phyloP scores from a whole-genome alignment of 2,329 filamentous ascomycete genomes.

The Pyrenophora seminiperda region DNA sequence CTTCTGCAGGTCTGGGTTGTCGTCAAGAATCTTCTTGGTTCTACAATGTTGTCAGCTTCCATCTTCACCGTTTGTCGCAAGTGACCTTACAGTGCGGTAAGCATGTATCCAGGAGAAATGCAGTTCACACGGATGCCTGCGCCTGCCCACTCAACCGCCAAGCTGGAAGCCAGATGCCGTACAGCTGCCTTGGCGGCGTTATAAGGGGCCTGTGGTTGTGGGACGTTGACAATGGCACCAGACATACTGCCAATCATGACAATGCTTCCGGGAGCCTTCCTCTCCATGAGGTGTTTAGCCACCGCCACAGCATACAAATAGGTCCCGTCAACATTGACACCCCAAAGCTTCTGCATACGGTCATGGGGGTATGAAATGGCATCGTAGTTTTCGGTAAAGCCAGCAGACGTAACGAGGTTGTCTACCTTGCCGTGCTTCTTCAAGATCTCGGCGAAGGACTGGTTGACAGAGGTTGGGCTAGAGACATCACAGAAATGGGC shows the following conservation, averaged over 20 bases:
- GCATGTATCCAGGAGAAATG: constrained; percentile 95
- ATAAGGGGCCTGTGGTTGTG: constrained; percentile 91
- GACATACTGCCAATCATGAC: constrained; percentile 97
- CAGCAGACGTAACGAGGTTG: constrained; percentile 91
- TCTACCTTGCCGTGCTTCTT: constrained; percentile 80
- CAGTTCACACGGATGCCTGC: constrained; percentile 91
- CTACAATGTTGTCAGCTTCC: constrained; percentile 53
- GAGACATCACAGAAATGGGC: constrained; percentile 90
- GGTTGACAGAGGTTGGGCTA: constrained; percentile 75
- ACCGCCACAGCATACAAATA: constrained; percentile 86
- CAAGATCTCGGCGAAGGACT: constrained; percentile 72
- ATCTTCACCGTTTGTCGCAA: background rate
- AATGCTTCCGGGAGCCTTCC: constrained; percentile 79
- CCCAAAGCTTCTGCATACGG: constrained; percentile 90
- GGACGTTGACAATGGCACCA: constrained; percentile 90
- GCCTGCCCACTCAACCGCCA: constrained; percentile 93
- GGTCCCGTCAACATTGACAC: constrained; percentile 90
- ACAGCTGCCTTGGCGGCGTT: constrained; percentile 93
- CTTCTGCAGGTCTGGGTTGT: constrained; percentile 85
- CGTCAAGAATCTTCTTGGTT: constrained; percentile 90
- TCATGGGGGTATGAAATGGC: constrained; percentile 90
- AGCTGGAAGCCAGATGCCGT: constrained; percentile 80
- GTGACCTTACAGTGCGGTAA: constrained; percentile 79
- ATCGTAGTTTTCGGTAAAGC: constrained; percentile 95
- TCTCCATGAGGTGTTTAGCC: constrained; percentile 85